A percentile compares a stretch with the other conserved stretches of the same genome.
Evolutionary conservation across 345 rosid genomes (phyloP).

Genomic region (Gossypium anomalum): DNA sequence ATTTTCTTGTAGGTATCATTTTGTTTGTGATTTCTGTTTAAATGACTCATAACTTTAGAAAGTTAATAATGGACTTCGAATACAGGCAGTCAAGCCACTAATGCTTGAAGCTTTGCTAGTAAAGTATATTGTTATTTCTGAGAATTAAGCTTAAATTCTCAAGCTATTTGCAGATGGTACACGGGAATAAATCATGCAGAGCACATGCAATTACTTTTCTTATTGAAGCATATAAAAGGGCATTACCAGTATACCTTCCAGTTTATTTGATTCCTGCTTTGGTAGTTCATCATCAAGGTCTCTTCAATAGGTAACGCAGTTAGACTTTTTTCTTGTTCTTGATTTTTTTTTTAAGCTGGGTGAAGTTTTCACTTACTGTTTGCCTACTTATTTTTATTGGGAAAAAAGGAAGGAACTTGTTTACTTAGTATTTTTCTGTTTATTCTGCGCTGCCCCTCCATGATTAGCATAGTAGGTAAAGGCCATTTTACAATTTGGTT

Average conservation of each 20-base stretch:
- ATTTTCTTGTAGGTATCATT: slow-evolving; percentile 5
- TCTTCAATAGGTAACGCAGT: slow-evolving; percentile 54
- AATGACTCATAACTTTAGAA: background rate
- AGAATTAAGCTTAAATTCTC: slow-evolving; percentile 12
- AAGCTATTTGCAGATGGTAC: slow-evolving; percentile 63
- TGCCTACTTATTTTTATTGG: background rate
- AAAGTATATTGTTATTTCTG: slow-evolving; percentile 1
- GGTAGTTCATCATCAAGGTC: slow-evolving; percentile 85
- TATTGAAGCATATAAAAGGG: slow-evolving; percentile 78
- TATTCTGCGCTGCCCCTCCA: background rate
- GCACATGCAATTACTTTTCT: slow-evolving; percentile 60
- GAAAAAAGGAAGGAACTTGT: background rate
- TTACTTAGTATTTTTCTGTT: background rate
- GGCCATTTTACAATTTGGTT: background rate
- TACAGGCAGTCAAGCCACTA: background rate
- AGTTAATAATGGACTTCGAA: slow-evolving; percentile 1
- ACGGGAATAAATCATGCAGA: slow-evolving; percentile 74
- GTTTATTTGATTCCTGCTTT: slow-evolving; percentile 86
- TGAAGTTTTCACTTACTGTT: background rate
- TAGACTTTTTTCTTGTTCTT: background rate
- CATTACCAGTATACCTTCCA: slow-evolving; percentile 85
- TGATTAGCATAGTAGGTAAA: background rate
- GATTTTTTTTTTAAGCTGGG: background rate
- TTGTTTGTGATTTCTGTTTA: background rate
- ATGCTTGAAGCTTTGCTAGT: background rate